Evolutionary conservation across 306 rosid species (phyloP), one percentile per base, ranked within the genome.

Genomic region (Sesbania bispinosa): DNA sequence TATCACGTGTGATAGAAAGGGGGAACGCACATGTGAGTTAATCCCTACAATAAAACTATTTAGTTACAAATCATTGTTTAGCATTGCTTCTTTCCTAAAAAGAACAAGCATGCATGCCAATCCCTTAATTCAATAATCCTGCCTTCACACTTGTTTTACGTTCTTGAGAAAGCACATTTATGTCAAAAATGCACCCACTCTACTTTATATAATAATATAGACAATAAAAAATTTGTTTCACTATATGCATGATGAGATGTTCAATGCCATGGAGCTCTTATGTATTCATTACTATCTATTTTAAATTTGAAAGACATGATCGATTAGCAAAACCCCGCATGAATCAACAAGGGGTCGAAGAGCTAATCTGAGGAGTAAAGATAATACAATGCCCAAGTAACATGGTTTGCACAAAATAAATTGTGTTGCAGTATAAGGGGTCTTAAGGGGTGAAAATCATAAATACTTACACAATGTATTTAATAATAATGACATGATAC

Each of bases 391-490:
- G 48, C 26, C 35, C 38, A 61, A 42, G 64, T 33, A 62, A 67
- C 27, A 61, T 53, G 77, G 57, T 68, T 64, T 52, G 21, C 53
- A 73, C 18, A 50, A 61, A 48, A 63, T 63, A n/a, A 64, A 64
- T 50, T 33, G 48, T 69, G 55, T 68, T 53, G 20, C 75, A 38
- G 71, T 83, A 67, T 75, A 43, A 63, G 14, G 57, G 58, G 35
- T 71, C 66, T 21, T 20, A 23, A 62, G 27, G 43, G 26, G 16
- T 32, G 33, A 4, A 32, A 62, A 26, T 47, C 42, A 65, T 71
- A 75, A 46, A 71, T 79, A 75, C 72, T 69, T 82, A 74, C 80
- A 82, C 15, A 78, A 23, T 42, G 61, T 71, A 77, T 42, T 62
- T 3, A 66, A 51, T 70, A 45, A 65, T 39, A 61, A 78, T 59